Base-by-base conservation (phyloP, 2,329 filamentous ascomycete species). In the Colletotrichum truncatum region DNA sequence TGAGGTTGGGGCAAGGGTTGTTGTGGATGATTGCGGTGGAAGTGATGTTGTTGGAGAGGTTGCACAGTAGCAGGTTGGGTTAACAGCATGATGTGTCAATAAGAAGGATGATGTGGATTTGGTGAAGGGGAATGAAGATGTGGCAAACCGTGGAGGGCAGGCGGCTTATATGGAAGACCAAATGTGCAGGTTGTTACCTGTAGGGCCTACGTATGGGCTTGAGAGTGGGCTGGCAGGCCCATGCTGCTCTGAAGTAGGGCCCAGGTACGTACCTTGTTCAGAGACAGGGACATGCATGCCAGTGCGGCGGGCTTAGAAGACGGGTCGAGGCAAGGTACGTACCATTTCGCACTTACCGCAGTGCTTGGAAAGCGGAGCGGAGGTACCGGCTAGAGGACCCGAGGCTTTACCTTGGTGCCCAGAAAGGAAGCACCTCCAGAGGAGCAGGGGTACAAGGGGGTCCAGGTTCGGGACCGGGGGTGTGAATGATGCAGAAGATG, bases 31-130 rank as follows among this genome's bases (percentile, higher is more conserved):
- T 12, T 41, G n/a, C 11, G 32, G n/a, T 59, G 34, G 26, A 48
- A 28, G 6, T 34, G 25, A 25, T 66, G 57, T 45, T 63, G 58
- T 38, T 66, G 63, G 6, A 52, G 26, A 32, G 49, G 51, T 51
- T 66, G 41, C n/a, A 45, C 23, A 57, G 58, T 57, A 26, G n/a
- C 49, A 9, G 60, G 60, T 58, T 30, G 52, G 53, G 32, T 64
- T 53, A 67, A 64, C 53, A 67, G 60, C 64, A 67, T 67, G 45
- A 14, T 67, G 64, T 64, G 60, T 39, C 23, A 21, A 39, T 34
- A 7, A 48, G 32, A 26, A 34, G 18, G 43, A 58, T 43, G 32
- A 43, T 38, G 16, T 38, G 53, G 36, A 34, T 58, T 61, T 54
- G 21, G 18, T 34, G 18, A 21, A 41, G 39, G 8, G 14, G 41